Percentiles rank a stretch among this genome's conserved stretches.
phyloP scores from a whole-genome alignment of 2,329 filamentous ascomycete species.

The Ustilaginoidea virens region DNA sequence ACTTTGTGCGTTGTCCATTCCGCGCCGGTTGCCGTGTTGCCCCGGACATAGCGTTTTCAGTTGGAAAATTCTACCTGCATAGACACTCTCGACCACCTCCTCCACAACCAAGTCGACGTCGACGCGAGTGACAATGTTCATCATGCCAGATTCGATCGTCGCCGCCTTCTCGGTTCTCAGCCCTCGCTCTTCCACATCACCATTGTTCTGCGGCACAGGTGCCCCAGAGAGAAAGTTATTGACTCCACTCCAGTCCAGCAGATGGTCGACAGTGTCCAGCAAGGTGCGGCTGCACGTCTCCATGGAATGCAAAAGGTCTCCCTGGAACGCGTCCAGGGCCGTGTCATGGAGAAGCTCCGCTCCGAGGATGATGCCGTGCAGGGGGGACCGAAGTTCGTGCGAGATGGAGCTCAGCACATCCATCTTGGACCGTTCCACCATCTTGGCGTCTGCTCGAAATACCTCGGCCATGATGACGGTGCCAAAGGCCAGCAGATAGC shows the following conservation, averaged over 20 bases:
- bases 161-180: conserved; percentile 3
- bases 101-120: conserved; percentile 26
- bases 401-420: conserved; percentile 45
- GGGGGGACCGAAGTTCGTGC: conserved; percentile 44
- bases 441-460: conserved; percentile 23
- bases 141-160: conserved; percentile 7
- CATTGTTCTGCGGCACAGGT: conserved; percentile 1
- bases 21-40: neutral
- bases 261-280: conserved; percentile 37
- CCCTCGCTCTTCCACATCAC: conserved; percentile 2
- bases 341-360: conserved; percentile 39
- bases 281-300: conserved; percentile 35
- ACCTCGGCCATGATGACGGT: conserved; percentile 43
- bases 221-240: conserved; percentile 18
- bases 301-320: conserved; percentile 30
- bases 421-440: conserved; percentile 32
- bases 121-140: conserved; percentile 10
- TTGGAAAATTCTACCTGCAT: conserved; percentile 27
- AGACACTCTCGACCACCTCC: conserved; percentile 31
- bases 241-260: conserved; percentile 40
- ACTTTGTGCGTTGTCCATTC: neutral
- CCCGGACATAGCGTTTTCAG: conserved; percentile 1
- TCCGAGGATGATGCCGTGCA: conserved; percentile 43
- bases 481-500: conserved; percentile 33
- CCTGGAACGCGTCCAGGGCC: conserved; percentile 27